Conservation (phyloP, 306 rosid species). For the peach (Prunus persica) region DNA sequence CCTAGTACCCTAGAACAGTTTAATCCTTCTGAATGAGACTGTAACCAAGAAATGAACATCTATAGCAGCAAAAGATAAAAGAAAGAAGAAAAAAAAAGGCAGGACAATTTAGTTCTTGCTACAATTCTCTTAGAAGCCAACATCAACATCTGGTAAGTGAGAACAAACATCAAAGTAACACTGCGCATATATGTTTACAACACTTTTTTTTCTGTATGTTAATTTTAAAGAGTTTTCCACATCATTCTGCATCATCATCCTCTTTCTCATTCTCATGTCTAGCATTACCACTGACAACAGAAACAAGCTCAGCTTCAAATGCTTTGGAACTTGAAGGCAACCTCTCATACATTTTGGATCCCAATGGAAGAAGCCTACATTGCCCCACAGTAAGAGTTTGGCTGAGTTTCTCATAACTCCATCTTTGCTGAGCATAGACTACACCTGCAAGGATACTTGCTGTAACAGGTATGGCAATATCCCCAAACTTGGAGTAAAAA, state of each 20-base stretch:
- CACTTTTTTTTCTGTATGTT: conserved; percentile 13
- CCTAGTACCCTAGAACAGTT: no score
- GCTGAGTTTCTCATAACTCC: conserved; percentile 66
- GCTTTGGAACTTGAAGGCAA: conserved; percentile 62
- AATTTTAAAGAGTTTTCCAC: conserved; percentile 16
- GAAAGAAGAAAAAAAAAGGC: background rate
- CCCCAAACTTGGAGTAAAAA: conserved; percentile 75
- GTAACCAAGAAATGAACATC: background rate
- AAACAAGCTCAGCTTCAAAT: conserved; percentile 73
- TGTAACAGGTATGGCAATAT: conserved; percentile 61
- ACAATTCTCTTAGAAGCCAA: background rate
- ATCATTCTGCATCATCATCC: conserved; percentile 39
- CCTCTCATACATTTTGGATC: conserved; percentile 65
- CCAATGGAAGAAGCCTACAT: conserved; percentile 55
- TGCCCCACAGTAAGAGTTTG: conserved; percentile 44
- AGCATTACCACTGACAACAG: conserved; percentile 37
- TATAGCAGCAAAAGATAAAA: background rate
- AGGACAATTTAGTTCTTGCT: background rate
- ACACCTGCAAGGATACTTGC: conserved; percentile 59
- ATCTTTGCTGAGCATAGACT: conserved; percentile 72
- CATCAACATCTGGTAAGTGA: conserved; percentile 18
- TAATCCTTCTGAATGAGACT: no score
- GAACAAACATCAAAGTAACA: conserved; percentile 16
- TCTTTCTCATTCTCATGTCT: conserved; percentile 39
- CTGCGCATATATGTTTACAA: conserved; percentile 23